Conservation (phyloP, 306 rosid genomes). For the Castanea mollissima region DNA sequence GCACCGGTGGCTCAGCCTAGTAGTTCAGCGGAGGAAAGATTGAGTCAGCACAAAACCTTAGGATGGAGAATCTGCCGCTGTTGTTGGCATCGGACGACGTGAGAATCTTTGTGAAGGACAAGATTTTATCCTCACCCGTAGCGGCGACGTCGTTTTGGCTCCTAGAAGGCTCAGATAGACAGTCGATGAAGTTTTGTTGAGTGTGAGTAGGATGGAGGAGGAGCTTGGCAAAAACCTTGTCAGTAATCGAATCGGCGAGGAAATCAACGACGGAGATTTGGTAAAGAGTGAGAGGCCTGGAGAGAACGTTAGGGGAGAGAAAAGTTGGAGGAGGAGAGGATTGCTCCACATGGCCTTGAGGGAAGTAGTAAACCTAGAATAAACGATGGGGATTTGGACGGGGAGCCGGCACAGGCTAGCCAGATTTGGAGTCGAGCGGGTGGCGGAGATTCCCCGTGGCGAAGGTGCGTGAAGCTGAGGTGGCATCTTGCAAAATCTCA, state of each 20-base stretch:
- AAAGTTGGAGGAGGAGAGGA: constrained; percentile 30
- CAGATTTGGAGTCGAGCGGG: constrained; percentile 49
- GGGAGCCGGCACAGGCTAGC: constrained; percentile 62
- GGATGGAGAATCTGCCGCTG: constrained; percentile 83
- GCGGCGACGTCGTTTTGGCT: neutral
- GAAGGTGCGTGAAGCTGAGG: constrained; percentile 13
- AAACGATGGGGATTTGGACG: constrained; percentile 42
- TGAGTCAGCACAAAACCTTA: constrained; percentile 64
- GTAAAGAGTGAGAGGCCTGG: constrained; percentile 41
- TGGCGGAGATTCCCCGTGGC: neutral
- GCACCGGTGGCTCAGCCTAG: constrained; percentile 57
- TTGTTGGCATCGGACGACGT: constrained; percentile 82
- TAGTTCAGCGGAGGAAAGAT: constrained; percentile 64
- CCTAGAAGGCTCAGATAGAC: neutral
- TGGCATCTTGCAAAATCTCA: constrained; percentile 14
- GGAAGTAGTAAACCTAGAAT: constrained; percentile 82
- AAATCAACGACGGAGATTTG: constrained; percentile 29
- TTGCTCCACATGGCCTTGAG: constrained; percentile 73
- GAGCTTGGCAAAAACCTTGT: constrained; percentile 61
- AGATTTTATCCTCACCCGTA: constrained; percentile 21
- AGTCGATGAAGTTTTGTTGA: neutral
- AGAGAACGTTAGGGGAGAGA: constrained; percentile 30
- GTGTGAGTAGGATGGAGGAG: constrained; percentile 39
- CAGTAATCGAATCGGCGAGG: constrained; percentile 52
- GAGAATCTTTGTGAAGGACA: constrained; percentile 56